A percentile compares a stretch with the other conserved stretches of the same genome.
These are phyloP conservation scores for Hyparrhenia diplandra DNA, from an alignment of 176 grass and related monocot genomes.

Conservation along the genomic window DNA sequence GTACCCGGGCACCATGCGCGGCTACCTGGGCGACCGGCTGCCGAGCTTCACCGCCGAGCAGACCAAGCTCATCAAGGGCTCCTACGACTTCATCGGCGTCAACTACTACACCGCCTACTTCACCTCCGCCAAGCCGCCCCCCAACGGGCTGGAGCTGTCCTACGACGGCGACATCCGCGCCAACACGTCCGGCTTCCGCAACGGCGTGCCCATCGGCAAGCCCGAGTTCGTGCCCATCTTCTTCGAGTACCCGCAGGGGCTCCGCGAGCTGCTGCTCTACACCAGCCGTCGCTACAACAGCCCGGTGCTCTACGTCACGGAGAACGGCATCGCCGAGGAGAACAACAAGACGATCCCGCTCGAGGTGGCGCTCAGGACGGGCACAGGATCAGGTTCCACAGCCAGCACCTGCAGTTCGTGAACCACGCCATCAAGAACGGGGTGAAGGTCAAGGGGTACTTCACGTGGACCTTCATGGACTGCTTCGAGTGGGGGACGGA, in stretches of 20 bases:
- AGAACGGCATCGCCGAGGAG: slow-evolving; percentile 41
- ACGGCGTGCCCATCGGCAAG: slow-evolving; percentile 29
- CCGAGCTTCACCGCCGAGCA: slow-evolving; percentile 50
- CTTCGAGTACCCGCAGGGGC: slow-evolving; percentile 47
- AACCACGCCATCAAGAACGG: slow-evolving; percentile 52
- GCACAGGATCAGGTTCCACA: slow-evolving; percentile 38
- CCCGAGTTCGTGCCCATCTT: slow-evolving; percentile 36
- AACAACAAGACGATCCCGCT: slow-evolving; percentile 45
- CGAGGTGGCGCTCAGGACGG: slow-evolving; percentile 43
- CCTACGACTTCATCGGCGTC: slow-evolving; percentile 64
- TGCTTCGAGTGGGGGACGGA: slow-evolving; percentile 60
- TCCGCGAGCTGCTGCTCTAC: slow-evolving; percentile 54
- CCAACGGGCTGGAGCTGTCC: not conserved
- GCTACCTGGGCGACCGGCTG: slow-evolving; percentile 46
- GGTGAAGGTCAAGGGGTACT: slow-evolving; percentile 54
- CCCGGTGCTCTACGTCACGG: slow-evolving; percentile 55
- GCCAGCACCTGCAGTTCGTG: slow-evolving; percentile 33
- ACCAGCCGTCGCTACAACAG: slow-evolving; percentile 44
- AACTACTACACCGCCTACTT: slow-evolving; percentile 77
- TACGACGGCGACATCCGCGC: slow-evolving; percentile 39
- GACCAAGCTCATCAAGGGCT: slow-evolving; percentile 28
- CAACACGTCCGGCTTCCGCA: slow-evolving; percentile 15
- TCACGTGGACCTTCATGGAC: slow-evolving; percentile 72
- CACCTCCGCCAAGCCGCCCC: slow-evolving; percentile 15
- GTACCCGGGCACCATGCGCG: slow-evolving; percentile 60